Evolutionary conservation across 2,329 filamentous ascomycete genomes (phyloP).

Genomic region (Verticillium dahliae): DNA sequence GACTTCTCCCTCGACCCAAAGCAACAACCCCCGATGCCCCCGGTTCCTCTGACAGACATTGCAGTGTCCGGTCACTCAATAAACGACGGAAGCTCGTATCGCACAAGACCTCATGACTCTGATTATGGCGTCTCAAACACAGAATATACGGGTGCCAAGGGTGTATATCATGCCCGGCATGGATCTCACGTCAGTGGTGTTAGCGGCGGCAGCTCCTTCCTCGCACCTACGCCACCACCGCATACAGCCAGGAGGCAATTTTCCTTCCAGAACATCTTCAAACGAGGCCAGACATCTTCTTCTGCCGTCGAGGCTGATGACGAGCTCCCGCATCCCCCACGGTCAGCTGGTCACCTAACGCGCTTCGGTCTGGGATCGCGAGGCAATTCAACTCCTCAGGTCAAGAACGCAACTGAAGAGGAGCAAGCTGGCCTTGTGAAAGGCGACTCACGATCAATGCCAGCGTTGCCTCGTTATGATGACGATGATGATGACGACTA

Average conservation of each 20-base stretch:
- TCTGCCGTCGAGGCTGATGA: conserved; percentile 14
- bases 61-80: conserved; percentile 39
- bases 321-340: conserved; percentile 13
- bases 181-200: conserved; percentile 32
- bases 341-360: conserved; percentile 5
- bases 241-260: conserved; percentile 70
- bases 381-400: conserved; percentile 32
- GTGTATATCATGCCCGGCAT: conserved; percentile 23
- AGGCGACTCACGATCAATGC: conserved; percentile 46
- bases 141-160: conserved; percentile 41
- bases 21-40: conserved; percentile 50
- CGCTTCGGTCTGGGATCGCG: conserved; percentile 19
- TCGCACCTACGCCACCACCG: conserved; percentile 55
- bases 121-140: conserved; percentile 28
- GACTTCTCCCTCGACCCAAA: conserved; percentile 31
- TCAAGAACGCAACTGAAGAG: conserved; percentile 66
- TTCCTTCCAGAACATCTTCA: conserved; percentile 84
- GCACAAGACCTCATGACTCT: conserved; percentile 31
- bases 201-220: conserved; percentile 32
- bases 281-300: conserved; percentile 37
- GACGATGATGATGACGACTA: conserved; percentile 28
- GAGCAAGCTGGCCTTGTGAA: conserved; percentile 78
- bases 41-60: conserved; percentile 58
- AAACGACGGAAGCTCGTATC: conserved; percentile 19
- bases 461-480: conserved; percentile 27